A percentile compares a stretch with the other conserved stretches of the same genome.
Conservation (phyloP, 805 yeast species). For the Starmerella sp. region DNA sequence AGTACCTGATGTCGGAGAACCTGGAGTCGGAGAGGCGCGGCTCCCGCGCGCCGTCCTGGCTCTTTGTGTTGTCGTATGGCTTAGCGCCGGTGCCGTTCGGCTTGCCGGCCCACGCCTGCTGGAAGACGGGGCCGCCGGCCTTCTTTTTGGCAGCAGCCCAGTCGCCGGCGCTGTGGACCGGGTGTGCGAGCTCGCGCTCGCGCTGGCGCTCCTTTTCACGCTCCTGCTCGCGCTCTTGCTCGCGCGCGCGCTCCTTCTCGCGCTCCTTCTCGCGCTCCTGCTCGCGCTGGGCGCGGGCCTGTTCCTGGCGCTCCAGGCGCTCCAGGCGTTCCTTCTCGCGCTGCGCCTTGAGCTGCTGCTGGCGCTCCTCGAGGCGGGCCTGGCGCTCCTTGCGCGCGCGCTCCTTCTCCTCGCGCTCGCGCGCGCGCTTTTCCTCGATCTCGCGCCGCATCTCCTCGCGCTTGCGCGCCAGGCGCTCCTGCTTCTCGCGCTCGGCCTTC, state of each 20-base stretch:
- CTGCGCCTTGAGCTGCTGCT: background rate
- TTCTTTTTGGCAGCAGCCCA: conserved; percentile 6
- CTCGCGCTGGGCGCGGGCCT: background rate
- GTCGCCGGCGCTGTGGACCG: background rate
- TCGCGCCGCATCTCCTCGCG: conserved; percentile 8
- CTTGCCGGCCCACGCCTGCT: background rate
- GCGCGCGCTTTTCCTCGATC: conserved; percentile 3
- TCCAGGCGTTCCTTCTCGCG: conserved; percentile 4
- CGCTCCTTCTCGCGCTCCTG: background rate
- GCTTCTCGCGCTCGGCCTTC: conserved; percentile 10
- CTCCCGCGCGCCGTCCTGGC: background rate
- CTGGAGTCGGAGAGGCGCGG: background rate
- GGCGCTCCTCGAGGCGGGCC: background rate
- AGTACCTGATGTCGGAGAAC: no score
- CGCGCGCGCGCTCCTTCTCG: background rate
- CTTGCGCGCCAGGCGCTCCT: conserved; percentile 4
- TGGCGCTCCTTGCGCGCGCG: conserved; percentile 7
- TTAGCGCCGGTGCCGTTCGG: background rate
- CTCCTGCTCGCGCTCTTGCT: background rate
- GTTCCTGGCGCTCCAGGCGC: conserved; percentile 2
- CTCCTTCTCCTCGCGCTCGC: conserved; percentile 1
- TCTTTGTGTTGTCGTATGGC: background rate
- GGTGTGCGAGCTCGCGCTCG: background rate
- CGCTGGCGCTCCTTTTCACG: background rate
- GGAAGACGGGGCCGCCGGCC: conserved; percentile 2